Evolutionary conservation across 148 eudicot genomes (phyloP).

Genomic region (Nyssa sinensis): DNA sequence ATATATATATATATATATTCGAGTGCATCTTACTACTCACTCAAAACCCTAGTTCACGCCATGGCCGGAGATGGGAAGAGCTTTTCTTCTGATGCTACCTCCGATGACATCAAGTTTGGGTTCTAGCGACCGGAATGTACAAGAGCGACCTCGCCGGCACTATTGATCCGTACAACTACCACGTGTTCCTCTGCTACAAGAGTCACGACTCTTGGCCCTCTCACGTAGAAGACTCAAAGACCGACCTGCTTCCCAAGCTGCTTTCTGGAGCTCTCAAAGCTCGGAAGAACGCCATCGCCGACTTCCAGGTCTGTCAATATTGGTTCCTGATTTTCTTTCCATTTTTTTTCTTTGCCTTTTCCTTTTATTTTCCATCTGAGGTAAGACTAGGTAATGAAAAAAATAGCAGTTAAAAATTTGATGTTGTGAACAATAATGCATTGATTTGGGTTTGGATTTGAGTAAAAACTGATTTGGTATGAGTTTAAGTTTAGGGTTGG

Average conservation of each 20-base stretch:
- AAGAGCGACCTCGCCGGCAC: conserved; percentile 45
- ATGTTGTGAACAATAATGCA: too few relatives aligned
- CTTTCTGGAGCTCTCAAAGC: conserved; percentile 51
- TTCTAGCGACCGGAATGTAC: conserved; percentile 75
- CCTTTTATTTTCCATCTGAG: too few relatives aligned
- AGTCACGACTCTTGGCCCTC: conserved; percentile 61
- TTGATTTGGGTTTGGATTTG: too few relatives aligned
- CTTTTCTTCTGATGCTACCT: too few relatives aligned
- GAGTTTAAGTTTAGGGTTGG: too few relatives aligned
- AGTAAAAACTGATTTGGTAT: too few relatives aligned
- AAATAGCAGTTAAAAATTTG: too few relatives aligned
- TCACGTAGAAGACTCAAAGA: conserved; percentile 54
- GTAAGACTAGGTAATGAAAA: too few relatives aligned
- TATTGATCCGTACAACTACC: conserved; percentile 56
- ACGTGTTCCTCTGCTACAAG: conserved; percentile 73
- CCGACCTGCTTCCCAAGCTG: conserved; percentile 73
- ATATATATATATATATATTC: too few relatives aligned
- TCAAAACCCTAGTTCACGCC: conserved; percentile 13
- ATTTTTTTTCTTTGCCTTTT: too few relatives aligned
- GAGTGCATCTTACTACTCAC: too few relatives aligned
- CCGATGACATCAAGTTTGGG: conserved; percentile 43
- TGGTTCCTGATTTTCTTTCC: too few relatives aligned
- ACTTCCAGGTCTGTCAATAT: background rate
- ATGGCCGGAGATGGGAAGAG: conserved; percentile 30
- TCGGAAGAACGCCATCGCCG: conserved; percentile 51